phyloP scores from a whole-genome alignment of 129 eudicot genomes.

The Mikania micrantha region DNA sequence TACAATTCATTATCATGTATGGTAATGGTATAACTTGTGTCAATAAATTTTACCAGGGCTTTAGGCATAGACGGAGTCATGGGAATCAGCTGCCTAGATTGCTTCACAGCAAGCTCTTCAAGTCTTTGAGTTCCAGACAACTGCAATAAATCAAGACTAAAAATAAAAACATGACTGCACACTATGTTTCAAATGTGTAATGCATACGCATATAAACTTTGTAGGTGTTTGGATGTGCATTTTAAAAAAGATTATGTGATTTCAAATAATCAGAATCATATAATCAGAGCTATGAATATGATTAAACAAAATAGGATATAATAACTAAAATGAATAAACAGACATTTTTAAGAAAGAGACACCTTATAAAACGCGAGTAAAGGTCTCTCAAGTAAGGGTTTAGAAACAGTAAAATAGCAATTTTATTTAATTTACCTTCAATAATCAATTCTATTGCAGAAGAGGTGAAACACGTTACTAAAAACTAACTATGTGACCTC shows the following conservation, averaged over 20 bases:
- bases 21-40: neutral
- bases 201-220: neutral
- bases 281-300: no score
- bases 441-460: neutral
- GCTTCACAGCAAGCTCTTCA: constrained; percentile 83
- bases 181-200: neutral
- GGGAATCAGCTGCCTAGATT: constrained; percentile 82
- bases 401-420: neutral
- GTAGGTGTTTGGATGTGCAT: neutral
- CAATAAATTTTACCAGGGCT: constrained; percentile 43
- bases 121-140: constrained; percentile 65
- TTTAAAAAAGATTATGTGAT: neutral
- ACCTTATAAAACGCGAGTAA: neutral
- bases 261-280: neutral
- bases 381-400: neutral
- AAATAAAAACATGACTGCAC: neutral
- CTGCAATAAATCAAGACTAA: constrained; percentile 16
- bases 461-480: neutral
- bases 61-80: constrained; percentile 79
- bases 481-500: neutral
- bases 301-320: no score
- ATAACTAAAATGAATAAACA: neutral
- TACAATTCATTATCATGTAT: neutral
- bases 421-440: neutral
- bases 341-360: neutral